Conservation (phyloP, 2,329 filamentous ascomycete genomes). For the Xylaria sp. region DNA sequence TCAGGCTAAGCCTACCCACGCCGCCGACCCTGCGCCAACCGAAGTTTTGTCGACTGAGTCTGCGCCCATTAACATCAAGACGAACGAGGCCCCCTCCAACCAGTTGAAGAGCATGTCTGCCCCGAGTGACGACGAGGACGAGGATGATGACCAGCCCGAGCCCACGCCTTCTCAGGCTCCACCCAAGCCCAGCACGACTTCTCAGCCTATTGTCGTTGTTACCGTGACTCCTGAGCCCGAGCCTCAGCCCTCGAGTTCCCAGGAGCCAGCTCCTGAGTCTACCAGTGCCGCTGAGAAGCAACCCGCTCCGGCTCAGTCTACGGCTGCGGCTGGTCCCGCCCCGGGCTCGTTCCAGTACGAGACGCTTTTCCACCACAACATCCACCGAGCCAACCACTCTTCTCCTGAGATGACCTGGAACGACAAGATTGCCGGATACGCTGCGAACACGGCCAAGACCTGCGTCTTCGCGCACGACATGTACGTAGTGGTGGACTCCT, state of each 20-base stretch:
- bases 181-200: background rate
- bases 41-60: too few relatives aligned
- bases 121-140: too few relatives aligned
- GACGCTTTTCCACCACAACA: conserved; percentile 72
- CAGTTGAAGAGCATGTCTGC: background rate
- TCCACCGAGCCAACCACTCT: conserved; percentile 79
- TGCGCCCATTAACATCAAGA: too few relatives aligned
- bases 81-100: background rate
- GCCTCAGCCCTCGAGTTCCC: conserved; percentile 2
- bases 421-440: conserved; percentile 56
- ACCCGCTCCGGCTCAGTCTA: background rate
- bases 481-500: conserved; percentile 46
- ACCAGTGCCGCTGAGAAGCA: conserved; percentile 3
- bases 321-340: conserved; percentile 4
- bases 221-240: conserved; percentile 21
- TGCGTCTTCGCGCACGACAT: conserved; percentile 74
- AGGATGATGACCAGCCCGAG: background rate
- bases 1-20: background rate
- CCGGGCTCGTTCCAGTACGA: conserved; percentile 33
- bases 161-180: background rate
- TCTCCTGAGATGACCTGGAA: conserved; percentile 62
- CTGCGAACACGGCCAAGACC: conserved; percentile 54
- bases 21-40: too few relatives aligned
- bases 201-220: conserved; percentile 17
- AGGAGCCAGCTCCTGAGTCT: conserved; percentile 2